Conservation (phyloP, 192 early-diverging fungal species). For the Backusella australiensis region DNA sequence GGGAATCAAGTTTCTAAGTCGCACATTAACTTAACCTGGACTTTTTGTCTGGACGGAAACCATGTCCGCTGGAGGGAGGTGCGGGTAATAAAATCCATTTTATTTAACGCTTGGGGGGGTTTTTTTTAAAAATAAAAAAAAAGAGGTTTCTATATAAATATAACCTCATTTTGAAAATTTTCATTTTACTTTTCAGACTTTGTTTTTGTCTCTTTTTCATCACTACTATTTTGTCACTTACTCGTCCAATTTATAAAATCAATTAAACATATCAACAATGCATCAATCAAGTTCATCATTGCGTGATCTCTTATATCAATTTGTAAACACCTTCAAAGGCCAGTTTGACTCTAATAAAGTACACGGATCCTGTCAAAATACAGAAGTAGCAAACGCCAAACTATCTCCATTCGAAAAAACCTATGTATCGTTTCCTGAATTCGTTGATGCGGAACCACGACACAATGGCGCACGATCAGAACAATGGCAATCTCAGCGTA, state of each 20-base stretch:
- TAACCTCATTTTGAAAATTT: not conserved
- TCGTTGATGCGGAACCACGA: conserved; percentile 3
- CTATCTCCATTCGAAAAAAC: conserved; percentile 24
- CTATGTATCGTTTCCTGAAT: conserved; percentile 29
- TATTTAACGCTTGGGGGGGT: not conserved
- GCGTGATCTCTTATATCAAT: not conserved
- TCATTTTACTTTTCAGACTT: not conserved
- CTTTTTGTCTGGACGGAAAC: too few species aligned
- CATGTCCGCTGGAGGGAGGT: too few species aligned
- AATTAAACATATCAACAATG: not conserved
- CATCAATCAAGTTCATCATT: conserved; percentile 2
- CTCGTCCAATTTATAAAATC: not conserved
- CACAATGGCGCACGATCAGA: not conserved
- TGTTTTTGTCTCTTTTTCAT: not conserved
- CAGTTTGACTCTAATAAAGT: not conserved
- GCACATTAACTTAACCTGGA: not conserved
- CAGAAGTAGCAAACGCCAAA: conserved; percentile 6
- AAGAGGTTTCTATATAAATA: not conserved
- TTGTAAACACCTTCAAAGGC: conserved; percentile 9
- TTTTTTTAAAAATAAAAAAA: conserved; percentile 1
- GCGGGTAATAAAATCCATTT: not conserved
- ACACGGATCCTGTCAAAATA: conserved; percentile 3
- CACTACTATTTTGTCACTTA: not conserved
- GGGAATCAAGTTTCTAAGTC: not conserved
- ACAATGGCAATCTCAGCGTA: conserved; percentile 7